Evolutionary conservation across 768 basidiomycete genomes (phyloP), one percentile per base, ranked within the genome.

Genomic region (Termitomyces sp.): DNA sequence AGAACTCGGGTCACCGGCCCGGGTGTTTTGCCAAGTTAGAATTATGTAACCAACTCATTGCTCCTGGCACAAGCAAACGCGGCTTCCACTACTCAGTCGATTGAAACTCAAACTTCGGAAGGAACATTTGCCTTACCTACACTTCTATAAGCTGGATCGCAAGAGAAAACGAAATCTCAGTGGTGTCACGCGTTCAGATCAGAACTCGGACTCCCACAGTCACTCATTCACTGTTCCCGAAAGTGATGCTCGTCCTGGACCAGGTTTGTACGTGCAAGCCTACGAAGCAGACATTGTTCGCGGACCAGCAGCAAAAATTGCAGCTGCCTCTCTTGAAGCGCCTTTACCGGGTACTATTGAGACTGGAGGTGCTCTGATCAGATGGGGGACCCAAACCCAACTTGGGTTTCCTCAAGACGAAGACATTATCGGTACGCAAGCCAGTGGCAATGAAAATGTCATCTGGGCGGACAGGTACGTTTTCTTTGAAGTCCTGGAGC

Each of bases 401-500:
- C 44, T 58, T 49, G 55, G 49, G 11, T 71, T 68, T 49, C 56
- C 62, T 61, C 59, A 61, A 24, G 70, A 70, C 24, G 71, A 74
- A 36, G 71, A 71, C 24, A 65, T 67, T 28, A 54, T 67, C n/a
- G 60, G 60, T 1, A 46, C 54, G 12, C 54, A 64, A 42, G 32
- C 60, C 60, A 35, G 50, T 15, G 57, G 44, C 4, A 58, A 66
- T 1, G 63, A 61, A 8, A 69, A 74, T 38, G 75, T 69, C 22
- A 67, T 91, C 3, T 94, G 89, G 91, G 84, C 91, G 58, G 92
- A 96, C 78, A 88, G 92, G 92, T 94, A 86, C 71, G 89, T 82
- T 64, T 32, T 7, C n/a, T n/a, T 55, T n/a, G n/a, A n/a, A 32
- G 24, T 55, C 40, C 28, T 61, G 28, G 3, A 18, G 61, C 36